Conservation (phyloP, 495 filamentous ascomycete species). For the Melanomma pulvis-pyrius region DNA sequence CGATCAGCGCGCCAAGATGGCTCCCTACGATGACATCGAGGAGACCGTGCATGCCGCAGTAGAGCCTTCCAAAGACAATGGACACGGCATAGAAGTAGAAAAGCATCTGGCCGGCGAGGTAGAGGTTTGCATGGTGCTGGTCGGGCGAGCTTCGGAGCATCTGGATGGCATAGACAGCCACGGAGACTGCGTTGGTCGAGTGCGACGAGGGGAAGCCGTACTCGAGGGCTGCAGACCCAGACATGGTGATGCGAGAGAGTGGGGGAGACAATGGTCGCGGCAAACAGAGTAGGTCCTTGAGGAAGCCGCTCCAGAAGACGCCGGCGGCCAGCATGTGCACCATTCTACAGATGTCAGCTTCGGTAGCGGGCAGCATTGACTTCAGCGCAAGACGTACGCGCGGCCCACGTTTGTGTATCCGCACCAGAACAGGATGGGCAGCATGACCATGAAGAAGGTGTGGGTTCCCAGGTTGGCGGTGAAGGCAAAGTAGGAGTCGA, state of each 20-base stretch:
- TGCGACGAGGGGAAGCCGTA: constrained; percentile 98
- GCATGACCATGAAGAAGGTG: constrained; percentile 94
- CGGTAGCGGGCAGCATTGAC: neutral
- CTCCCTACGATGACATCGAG: constrained; percentile 83
- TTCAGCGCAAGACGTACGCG: constrained; percentile 61
- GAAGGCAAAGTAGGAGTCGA: constrained; percentile 94
- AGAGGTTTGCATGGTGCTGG: constrained; percentile 49
- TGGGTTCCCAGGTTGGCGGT: constrained; percentile 97
- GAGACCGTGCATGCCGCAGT: constrained; percentile 99
- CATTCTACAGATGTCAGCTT: constrained; percentile 56
- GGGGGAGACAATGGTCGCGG: constrained; percentile 92
- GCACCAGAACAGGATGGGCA: constrained; percentile 96
- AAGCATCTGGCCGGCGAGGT: constrained; percentile 62
- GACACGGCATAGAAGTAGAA: constrained; percentile 86
- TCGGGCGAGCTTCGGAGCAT: constrained; percentile 61
- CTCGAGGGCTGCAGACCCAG: constrained; percentile 88
- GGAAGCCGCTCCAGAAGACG: constrained; percentile 89
- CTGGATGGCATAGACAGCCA: constrained; percentile 79
- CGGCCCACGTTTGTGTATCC: constrained; percentile 78
- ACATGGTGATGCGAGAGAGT: constrained; percentile 94
- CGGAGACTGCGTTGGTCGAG: constrained; percentile 94
- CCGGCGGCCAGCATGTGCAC: constrained; percentile 85
- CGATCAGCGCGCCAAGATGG: constrained; percentile 67
- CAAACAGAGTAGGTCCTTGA: constrained; percentile 95
- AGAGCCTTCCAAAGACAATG: constrained; percentile 85